These are phyloP conservation scores for Talaromyces sp. DNA, from an alignment of 2,329 filamentous ascomycete species.

Conservation along the genomic window DNA sequence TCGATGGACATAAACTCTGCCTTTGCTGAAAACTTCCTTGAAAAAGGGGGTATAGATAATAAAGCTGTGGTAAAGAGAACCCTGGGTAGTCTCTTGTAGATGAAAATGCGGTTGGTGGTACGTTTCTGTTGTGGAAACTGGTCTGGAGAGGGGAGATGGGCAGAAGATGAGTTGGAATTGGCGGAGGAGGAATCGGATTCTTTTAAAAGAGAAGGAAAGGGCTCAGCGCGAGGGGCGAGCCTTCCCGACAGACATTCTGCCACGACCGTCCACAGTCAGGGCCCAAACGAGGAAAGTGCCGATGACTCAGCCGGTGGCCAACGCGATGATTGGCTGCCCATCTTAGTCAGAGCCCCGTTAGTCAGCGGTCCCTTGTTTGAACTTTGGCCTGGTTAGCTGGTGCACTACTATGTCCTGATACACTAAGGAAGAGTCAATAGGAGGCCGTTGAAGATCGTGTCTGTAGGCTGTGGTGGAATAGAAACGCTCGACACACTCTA, in stretches of 20 bases:
- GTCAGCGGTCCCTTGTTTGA: background rate
- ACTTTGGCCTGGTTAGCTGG: background rate
- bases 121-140: conserved; percentile 27
- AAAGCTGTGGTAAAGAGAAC: conserved; percentile 26
- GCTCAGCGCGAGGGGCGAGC: conserved; percentile 13
- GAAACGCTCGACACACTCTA: too few relatives aligned
- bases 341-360: background rate
- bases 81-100: conserved; percentile 21
- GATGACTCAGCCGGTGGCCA: conserved; percentile 22
- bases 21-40: conserved; percentile 56
- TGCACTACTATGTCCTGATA: background rate
- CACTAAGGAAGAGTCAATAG: background rate
- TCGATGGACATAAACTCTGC: conserved; percentile 97
- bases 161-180: conserved; percentile 11
- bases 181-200: background rate
- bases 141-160: conserved; percentile 22
- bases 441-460: background rate
- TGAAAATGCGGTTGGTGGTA: background rate
- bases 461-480: background rate
- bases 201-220: conserved; percentile 8
- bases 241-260: conserved; percentile 17
- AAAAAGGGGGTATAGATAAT: conserved; percentile 35
- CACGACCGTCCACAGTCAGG: background rate
- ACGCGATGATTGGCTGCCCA: conserved; percentile 14
- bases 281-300: conserved; percentile 26